A percentile compares a stretch with the other conserved stretches of the same genome.
Conservation (phyloP, 768 basidiomycete species). For the Chlorophyllum brunneum region DNA sequence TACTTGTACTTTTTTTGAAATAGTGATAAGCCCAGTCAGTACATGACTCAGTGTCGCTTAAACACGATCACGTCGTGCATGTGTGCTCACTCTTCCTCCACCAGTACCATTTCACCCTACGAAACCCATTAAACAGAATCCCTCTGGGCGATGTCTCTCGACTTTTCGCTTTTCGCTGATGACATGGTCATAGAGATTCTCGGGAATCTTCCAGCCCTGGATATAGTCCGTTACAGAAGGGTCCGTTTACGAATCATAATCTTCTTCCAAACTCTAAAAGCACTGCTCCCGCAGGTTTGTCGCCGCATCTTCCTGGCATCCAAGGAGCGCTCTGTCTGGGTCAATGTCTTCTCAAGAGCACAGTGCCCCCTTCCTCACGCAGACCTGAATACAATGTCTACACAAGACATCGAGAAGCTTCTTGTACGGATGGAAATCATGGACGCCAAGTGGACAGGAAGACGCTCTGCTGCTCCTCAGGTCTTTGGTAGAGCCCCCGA, state of each 20-base stretch:
- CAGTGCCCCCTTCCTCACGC: background rate
- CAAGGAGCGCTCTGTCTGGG: constrained; percentile 6
- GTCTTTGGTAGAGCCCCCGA: too few relatives aligned
- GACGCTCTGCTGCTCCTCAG: background rate
- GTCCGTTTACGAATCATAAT: background rate
- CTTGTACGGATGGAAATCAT: constrained; percentile 7
- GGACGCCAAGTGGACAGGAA: constrained; percentile 4
- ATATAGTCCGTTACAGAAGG: constrained; percentile 4
- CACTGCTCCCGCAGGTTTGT: background rate
- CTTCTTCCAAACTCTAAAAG: background rate
- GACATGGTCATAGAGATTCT: constrained; percentile 9
- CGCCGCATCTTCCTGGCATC: constrained; percentile 5
- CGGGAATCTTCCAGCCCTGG: constrained; percentile 6
- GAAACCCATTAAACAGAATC: too few relatives aligned
- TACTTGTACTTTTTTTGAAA: too few relatives aligned
- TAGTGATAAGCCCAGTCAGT: too few relatives aligned
- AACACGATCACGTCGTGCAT: too few relatives aligned
- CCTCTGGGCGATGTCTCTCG: background rate
- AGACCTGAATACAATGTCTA: background rate
- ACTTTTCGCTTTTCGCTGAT: constrained; percentile 6
- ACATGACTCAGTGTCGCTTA: too few relatives aligned
- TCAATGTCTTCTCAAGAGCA: constrained; percentile 1
- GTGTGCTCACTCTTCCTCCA: too few relatives aligned
- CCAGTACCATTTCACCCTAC: too few relatives aligned
- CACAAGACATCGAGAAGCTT: background rate